A percentile compares a stretch with the other conserved stretches of the same genome.
phyloP scores from a whole-genome alignment of 2,329 filamentous ascomycete species.

The Monilinia aucupariae region DNA sequence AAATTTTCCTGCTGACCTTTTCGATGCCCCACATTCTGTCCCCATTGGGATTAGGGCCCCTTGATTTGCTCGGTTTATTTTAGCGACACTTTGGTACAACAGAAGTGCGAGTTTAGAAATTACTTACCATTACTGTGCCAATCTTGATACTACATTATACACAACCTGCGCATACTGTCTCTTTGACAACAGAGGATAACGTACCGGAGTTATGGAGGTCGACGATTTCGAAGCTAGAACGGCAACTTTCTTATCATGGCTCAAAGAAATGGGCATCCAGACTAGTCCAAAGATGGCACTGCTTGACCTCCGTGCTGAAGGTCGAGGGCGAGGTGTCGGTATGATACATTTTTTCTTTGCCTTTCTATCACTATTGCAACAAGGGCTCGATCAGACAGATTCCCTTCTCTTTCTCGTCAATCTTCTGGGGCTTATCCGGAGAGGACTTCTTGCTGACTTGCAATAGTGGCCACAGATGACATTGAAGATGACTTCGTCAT shows the following conservation, averaged over 20 bases:
- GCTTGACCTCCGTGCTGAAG: constrained; percentile 49
- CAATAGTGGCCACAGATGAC: constrained; percentile 50
- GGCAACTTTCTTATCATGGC: constrained; percentile 52
- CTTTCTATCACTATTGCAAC: constrained; percentile 38
- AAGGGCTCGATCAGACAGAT: constrained; percentile 35
- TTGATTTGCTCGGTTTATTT: constrained; percentile 17
- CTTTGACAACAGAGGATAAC: not conserved
- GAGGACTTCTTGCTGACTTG: constrained; percentile 19
- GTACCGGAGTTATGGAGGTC: constrained; percentile 25
- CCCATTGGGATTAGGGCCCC: constrained; percentile 10
- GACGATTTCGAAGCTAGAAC: constrained; percentile 43
- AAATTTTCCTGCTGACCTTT: constrained; percentile 17
- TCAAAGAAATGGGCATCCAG: constrained; percentile 46
- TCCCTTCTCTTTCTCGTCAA: not conserved
- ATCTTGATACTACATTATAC: constrained; percentile 9
- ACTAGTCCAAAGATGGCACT: constrained; percentile 54
- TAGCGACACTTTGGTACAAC: constrained; percentile 13
- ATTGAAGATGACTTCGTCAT: constrained; percentile 58
- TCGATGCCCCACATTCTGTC: constrained; percentile 5
- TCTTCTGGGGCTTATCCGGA: not conserved
- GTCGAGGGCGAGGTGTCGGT: constrained; percentile 60
- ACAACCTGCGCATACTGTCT: constrained; percentile 1
- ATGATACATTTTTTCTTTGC: constrained; percentile 36
- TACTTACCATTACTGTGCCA: not conserved
- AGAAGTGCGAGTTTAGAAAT: constrained; percentile 14